Evolutionary conservation across 192 early-diverging fungal genomes (phyloP), one percentile per base, ranked within the genome.

Genomic region (Rhizoclosmatium sp.): DNA sequence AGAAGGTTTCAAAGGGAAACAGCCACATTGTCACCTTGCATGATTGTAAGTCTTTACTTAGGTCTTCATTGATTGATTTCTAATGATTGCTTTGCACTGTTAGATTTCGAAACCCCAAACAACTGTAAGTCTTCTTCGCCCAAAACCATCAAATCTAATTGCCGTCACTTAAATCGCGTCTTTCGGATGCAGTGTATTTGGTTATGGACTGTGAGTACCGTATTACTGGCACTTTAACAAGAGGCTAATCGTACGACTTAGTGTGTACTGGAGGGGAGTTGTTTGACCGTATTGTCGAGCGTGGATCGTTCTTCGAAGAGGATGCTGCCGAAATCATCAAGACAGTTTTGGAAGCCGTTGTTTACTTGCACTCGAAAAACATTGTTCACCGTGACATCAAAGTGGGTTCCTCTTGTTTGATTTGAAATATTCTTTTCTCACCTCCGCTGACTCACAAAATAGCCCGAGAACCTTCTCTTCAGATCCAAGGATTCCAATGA

Each of bases 1-100:
- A 91, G 66, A 89, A 87, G 65, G 81, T 98, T 21, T 88, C 87
- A 21, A 85, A 85, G 51, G 88, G 93, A 75, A 95, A 97, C 87
- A 92, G 91, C 40, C 93, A 97, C 89, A 93, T 98, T 59, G 94
- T 97, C 69, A 91, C 93, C 41, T 91, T 95, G 76, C 87, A 91
- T 82, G 94, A 95, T 82, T 94, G 90, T 94, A 80, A 79, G 88
- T 85, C 42, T 58, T 21, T 2, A 12, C 2, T 62, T 31, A 65
- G 54, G 39, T 3, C 40, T 48, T 7, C 81, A 40, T 12, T 23
- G 45, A 65, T 62, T 48, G 65, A 58, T 42, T 16, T 44, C 47
- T 16, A 71, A 12, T 23, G 3, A 31, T 3, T 19, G 31, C 65
- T 75, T n/a, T 42, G 40, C n/a, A 46, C 12, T 60, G 41, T 10